Evolutionary conservation across 2,329 filamentous ascomycete species (phyloP).

Genomic region (Apiospora kogelbergensis): DNA sequence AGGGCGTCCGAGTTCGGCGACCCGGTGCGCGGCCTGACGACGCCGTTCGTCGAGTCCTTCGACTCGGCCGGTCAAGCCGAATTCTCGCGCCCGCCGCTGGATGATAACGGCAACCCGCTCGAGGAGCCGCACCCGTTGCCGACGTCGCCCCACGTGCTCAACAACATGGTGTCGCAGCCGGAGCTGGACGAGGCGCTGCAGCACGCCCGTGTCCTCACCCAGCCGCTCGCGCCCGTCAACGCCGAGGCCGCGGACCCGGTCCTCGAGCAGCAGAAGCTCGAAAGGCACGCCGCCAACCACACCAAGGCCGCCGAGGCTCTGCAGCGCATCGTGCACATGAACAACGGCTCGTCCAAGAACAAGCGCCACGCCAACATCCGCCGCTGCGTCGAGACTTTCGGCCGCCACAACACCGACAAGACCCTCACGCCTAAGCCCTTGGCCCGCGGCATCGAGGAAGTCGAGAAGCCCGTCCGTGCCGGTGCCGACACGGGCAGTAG

Average conservation of each 20-base stretch:
- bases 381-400: constrained; percentile 83
- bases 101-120: constrained; percentile 42
- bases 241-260: constrained; percentile 39
- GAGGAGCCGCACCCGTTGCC: constrained; percentile 42
- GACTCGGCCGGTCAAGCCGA: constrained; percentile 59
- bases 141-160: constrained; percentile 59
- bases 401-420: constrained; percentile 83
- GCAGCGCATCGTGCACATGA: constrained; percentile 73
- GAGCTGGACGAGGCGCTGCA: constrained; percentile 68
- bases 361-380: constrained; percentile 78
- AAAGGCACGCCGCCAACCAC: constrained; percentile 56
- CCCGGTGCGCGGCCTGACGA: constrained; percentile 74
- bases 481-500: constrained; percentile 92
- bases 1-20: constrained; percentile 69
- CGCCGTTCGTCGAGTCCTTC: constrained; percentile 82
- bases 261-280: constrained; percentile 31
- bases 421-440: constrained; percentile 62
- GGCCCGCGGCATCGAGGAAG: constrained; percentile 40
- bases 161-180: constrained; percentile 69
- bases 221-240: constrained; percentile 45
- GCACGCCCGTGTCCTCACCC: constrained; percentile 67
- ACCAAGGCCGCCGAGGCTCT: constrained; percentile 73
- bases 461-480: constrained; percentile 55
- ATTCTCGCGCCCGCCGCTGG: constrained; percentile 34
- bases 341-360: constrained; percentile 77